Evolutionary conservation across 768 basidiomycete species (phyloP).

Genomic region (Hortiboletus campestris): DNA sequence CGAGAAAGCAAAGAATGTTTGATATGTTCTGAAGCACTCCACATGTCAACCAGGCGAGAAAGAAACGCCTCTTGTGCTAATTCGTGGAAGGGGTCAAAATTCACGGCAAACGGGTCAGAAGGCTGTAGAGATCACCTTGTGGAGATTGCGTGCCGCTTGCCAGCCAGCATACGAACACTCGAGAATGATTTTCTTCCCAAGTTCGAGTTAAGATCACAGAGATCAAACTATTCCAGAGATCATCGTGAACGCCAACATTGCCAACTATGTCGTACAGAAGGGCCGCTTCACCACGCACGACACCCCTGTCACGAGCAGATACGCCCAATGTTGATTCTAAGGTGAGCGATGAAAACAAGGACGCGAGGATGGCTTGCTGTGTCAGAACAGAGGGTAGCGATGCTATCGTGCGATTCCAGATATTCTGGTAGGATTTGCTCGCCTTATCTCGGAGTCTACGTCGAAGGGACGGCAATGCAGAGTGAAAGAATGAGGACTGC

Average conservation of each 20-base stretch:
- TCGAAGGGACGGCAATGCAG: constrained; percentile 50
- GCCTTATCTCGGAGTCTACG: constrained; percentile 30
- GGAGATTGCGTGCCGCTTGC: constrained; percentile 42
- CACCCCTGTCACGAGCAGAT: constrained; percentile 36
- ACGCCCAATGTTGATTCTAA: constrained; percentile 32
- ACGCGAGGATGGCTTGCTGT: constrained; percentile 57
- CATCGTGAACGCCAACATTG: constrained; percentile 37
- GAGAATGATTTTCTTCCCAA: constrained; percentile 59
- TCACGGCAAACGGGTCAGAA: background rate
- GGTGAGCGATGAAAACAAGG: constrained; percentile 53
- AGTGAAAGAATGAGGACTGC: constrained; percentile 69
- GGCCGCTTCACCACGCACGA: constrained; percentile 51
- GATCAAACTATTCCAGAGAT: constrained; percentile 48
- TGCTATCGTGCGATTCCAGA: constrained; percentile 49
- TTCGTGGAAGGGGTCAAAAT: constrained; percentile 10
- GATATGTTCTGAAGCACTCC: constrained; percentile 78
- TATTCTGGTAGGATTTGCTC: constrained; percentile 39
- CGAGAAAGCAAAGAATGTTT: constrained; percentile 72
- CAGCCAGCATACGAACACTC: constrained; percentile 71
- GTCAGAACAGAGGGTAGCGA: constrained; percentile 49
- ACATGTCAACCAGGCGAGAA: constrained; percentile 52
- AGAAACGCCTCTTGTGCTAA: constrained; percentile 48
- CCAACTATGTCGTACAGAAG: constrained; percentile 60
- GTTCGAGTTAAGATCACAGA: constrained; percentile 52
- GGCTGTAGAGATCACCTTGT: constrained; percentile 26